Conservation (phyloP, 2,329 filamentous ascomycete genomes). For the Coniochaeta prunicola region DNA sequence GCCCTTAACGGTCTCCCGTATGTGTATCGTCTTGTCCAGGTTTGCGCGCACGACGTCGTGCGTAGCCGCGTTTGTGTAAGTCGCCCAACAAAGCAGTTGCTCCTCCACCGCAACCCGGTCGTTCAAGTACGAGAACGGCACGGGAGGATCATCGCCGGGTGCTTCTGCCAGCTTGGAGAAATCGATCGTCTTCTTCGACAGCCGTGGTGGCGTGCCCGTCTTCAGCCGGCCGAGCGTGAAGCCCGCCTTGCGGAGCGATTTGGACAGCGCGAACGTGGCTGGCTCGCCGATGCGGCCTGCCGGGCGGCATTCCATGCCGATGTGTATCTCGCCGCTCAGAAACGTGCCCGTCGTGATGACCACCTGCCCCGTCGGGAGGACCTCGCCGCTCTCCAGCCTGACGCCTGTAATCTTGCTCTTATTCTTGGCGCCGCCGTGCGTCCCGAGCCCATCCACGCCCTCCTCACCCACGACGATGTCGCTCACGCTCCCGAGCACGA, state of each 20-base stretch:
- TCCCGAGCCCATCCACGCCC: conserved; percentile 34
- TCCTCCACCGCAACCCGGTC: conserved; percentile 67
- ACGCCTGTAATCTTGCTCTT: conserved; percentile 77
- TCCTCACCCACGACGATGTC: conserved; percentile 71
- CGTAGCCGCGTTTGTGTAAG: conserved; percentile 74
- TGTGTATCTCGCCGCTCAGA: conserved; percentile 91
- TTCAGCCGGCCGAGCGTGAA: conserved; percentile 87
- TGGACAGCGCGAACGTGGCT: conserved; percentile 86
- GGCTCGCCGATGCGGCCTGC: conserved; percentile 91
- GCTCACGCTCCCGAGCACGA: conserved; percentile 81
- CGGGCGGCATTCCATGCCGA: conserved; percentile 76
- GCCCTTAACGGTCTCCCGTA: conserved; percentile 88
- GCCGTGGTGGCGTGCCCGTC: conserved; percentile 87
- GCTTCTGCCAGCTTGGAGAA: conserved; percentile 67
- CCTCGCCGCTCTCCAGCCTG: conserved; percentile 76
- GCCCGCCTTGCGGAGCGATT: conserved; percentile 79
- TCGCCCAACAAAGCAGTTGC: conserved; percentile 81
- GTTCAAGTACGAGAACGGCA: conserved; percentile 89
- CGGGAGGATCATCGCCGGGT: conserved; percentile 74
- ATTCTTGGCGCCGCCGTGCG: conserved; percentile 20
- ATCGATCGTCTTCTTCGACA: conserved; percentile 77
- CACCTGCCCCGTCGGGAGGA: conserved; percentile 72
- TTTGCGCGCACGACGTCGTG: conserved; percentile 83
- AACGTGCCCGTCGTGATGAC: conserved; percentile 97
- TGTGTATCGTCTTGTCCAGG: conserved; percentile 93